phyloP scores from a whole-genome alignment of 371 early-diverging fungal genomes.

The Coemansia sp. region DNA sequence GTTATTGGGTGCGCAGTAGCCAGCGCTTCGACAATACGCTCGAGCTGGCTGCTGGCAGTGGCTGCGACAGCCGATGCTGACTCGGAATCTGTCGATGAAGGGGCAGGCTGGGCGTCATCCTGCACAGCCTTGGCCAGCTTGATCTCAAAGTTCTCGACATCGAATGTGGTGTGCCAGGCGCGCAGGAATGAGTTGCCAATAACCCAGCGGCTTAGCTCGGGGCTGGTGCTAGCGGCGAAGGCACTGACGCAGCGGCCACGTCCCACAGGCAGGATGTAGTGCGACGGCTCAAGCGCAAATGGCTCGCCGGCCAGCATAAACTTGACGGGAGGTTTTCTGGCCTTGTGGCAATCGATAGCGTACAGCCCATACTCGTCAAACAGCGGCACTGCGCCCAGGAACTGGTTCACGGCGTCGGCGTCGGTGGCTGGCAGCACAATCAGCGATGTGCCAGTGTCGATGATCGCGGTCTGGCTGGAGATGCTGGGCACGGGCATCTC shows the following conservation, averaged over 20 bases:
- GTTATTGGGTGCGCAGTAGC: not conserved
- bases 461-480: conserved; percentile 48
- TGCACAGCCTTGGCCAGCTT: conserved; percentile 43
- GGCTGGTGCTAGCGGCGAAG: conserved; percentile 46
- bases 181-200: conserved; percentile 50
- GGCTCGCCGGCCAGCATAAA: conserved; percentile 41
- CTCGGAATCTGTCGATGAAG: not conserved
- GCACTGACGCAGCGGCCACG: conserved; percentile 48
- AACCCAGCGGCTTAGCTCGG: conserved; percentile 47
- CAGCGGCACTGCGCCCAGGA: conserved; percentile 63
- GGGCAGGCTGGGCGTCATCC: not conserved
- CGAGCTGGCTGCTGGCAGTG: conserved; percentile 17
- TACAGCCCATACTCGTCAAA: conserved; percentile 54
- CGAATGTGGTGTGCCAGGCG: conserved; percentile 51
- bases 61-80: not conserved
- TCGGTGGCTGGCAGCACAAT: conserved; percentile 48
- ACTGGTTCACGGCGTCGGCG: conserved; percentile 55
- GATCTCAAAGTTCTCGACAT: conserved; percentile 41
- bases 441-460: conserved; percentile 55
- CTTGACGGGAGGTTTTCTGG: conserved; percentile 36
- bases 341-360: conserved; percentile 40
- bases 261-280: conserved; percentile 56
- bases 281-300: conserved; percentile 42
- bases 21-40: conserved; percentile 21
- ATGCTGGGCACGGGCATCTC: conserved; percentile 33